Evolutionary conservation across 169 alveolate species (phyloP), one percentile per base, ranked within the genome.

Genomic region (Ichthyophthirius multifiliis): DNA sequence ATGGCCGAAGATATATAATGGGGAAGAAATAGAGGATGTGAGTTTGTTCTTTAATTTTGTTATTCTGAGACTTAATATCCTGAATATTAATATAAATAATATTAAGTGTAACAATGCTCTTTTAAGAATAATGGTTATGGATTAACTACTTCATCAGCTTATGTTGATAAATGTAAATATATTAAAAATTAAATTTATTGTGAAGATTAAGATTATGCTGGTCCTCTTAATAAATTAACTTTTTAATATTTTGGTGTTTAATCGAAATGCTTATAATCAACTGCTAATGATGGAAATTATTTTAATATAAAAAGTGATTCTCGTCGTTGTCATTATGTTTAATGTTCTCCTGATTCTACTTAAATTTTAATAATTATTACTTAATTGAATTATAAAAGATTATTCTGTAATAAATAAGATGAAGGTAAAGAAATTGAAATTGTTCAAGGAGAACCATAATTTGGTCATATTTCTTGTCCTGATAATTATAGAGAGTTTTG

Each of bases 21-120:
- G 46, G 46, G 46, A 9, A n/a, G n/a, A n/a, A n/a, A n/a, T n/a
- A 47, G 27, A 47, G 65, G 65, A n/a, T 47, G 65, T 47, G 65
- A 47, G 18, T 47, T 47, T 18, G 18, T 47, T 12, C 1, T 20
- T 6, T 20, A 47, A 1, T 4, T 34, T 1, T 47, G 65, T 18
- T 20, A 47, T 1, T 15, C 18, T 4, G 65, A n/a, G 10, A 47
- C 18, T 13, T 15, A 47, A 0, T 47, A 20, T 15, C 20, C 34
- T 47, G 65, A 47, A 47, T 47, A 15, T 16, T n/a, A 31, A n/a
- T 12, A 47, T 47, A 5, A n/a, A n/a, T n/a, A n/a, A n/a, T n/a
- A 18, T 47, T 18, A 32, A 18, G 34, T 20, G 27, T 15, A 47
- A 47, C 27, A 31, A 20, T 47, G 65, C 27, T 31, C 18, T 47